These are phyloP conservation scores for Jacaranda mimosifolia DNA, from an alignment of 257 asterid genomes.

Conservation along the genomic window DNA sequence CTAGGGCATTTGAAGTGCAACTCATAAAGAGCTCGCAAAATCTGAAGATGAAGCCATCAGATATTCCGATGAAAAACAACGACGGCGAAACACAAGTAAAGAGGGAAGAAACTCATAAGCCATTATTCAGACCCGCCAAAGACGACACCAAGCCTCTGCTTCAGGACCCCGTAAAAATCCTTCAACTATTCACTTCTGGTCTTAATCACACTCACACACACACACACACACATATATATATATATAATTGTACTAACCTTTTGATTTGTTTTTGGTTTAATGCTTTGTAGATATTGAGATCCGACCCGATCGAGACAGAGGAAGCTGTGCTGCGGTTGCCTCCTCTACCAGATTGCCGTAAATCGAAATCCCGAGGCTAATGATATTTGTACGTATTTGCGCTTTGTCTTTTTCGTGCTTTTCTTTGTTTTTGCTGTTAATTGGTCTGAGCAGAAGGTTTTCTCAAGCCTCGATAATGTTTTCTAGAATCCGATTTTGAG, in stretches of 20 bases:
- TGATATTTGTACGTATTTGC: constrained; percentile 5
- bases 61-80: constrained; percentile 38
- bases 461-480: too few species aligned
- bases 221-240: background rate
- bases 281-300: constrained; percentile 7
- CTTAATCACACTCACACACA: background rate
- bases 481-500: background rate
- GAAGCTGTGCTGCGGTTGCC: constrained; percentile 90
- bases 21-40: background rate
- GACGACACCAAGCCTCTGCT: constrained; percentile 88
- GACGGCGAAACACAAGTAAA: constrained; percentile 31
- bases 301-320: constrained; percentile 92
- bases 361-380: constrained; percentile 10
- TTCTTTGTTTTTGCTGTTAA: background rate
- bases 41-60: constrained; percentile 42
- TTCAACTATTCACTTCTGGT: background rate
- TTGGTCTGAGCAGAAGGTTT: too few species aligned
- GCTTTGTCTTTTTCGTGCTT: background rate
- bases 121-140: constrained; percentile 70
- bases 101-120: constrained; percentile 47
- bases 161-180: constrained; percentile 67
- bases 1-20: background rate
- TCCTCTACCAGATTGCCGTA: constrained; percentile 63
- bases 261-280: background rate
- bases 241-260: too few species aligned